Base-by-base conservation (phyloP, 2,329 filamentous ascomycete species). In the Ascochyta pisi region DNA sequence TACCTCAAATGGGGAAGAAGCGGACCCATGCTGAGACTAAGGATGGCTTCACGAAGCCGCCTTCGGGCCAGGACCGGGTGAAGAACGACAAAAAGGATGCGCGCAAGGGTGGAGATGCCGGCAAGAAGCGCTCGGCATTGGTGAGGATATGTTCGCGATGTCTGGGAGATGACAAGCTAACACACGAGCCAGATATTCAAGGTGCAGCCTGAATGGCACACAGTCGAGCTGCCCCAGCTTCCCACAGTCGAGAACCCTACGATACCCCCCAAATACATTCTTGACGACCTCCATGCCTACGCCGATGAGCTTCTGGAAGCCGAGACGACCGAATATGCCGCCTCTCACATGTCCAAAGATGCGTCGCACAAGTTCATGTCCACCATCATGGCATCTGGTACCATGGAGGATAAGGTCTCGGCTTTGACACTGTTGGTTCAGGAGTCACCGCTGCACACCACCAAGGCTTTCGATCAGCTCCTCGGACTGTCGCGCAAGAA, bases 361-460 rank as follows among this genome's bases (percentile, higher is more conserved):
- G 95, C 94, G 2, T 94, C 93, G 37, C 90, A 96, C 77, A 96
- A 93, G 75, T 99, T 99, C 81, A 88, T 98, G 82, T 91, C 93
- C 1, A 96, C 92, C 16, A 97, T 99, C 74, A 97, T 98, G 91
- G 82, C 92, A 9, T 96, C 93, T 1, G 95, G 95, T 81, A 99
- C 96, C 9, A 85, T 98, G 66, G 96, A 92, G 52, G 95, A 99
- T 76, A 98, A 97, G 76, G 89, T 98, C 39, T 99, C 95, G 3
- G 96, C 95, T 3, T 81, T 99, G 69, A 99, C 95, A 4, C 82
- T 99, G 65, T 90, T 95, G 52, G 88, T 97, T 12, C 96, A 99
- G 79, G 95, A 99, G 76, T 98, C 96, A 8, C 95, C 95, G 16
- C 80, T 98, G 47, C 95, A 99, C 76, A 98, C 93, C 59, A 88